Conservation (phyloP, 1,139 yeast genomes). For the Lodderomyces elongisporus region DNA sequence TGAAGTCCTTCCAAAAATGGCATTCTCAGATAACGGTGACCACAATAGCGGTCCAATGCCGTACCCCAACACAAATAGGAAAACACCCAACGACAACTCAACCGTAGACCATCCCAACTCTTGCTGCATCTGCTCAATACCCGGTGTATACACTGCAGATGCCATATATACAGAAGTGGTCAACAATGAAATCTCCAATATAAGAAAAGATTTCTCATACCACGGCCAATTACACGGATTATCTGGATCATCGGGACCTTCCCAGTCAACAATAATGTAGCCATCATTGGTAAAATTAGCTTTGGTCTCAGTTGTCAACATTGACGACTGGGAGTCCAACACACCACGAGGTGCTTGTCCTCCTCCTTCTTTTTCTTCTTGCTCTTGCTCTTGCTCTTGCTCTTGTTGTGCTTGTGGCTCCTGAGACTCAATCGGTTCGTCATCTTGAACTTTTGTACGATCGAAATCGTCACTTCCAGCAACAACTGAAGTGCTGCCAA, state of each 20-base stretch:
- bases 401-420: too few relatives aligned
- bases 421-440: not conserved
- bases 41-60: constrained; percentile 37
- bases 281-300: not conserved
- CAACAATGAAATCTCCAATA: constrained; percentile 38
- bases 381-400: not conserved
- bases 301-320: constrained; percentile 4
- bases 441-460: not conserved
- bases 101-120: constrained; percentile 23
- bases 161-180: constrained; percentile 57
- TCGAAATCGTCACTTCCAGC: not conserved
- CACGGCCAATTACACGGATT: constrained; percentile 56
- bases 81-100: constrained; percentile 30
- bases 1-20: constrained; percentile 49
- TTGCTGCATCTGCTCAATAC: constrained; percentile 27
- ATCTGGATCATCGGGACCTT: constrained; percentile 51
- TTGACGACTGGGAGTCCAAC: not conserved
- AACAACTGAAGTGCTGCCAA: too few relatives aligned
- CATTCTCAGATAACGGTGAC: constrained; percentile 35
- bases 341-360: not conserved
- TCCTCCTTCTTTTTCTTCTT: not conserved
- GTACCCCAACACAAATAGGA: constrained; percentile 35
- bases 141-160: constrained; percentile 59
- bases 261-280: constrained; percentile 32
- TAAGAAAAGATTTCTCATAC: constrained; percentile 31